Conservation (phyloP, 495 filamentous ascomycete genomes). For the Tirmania nivea region DNA sequence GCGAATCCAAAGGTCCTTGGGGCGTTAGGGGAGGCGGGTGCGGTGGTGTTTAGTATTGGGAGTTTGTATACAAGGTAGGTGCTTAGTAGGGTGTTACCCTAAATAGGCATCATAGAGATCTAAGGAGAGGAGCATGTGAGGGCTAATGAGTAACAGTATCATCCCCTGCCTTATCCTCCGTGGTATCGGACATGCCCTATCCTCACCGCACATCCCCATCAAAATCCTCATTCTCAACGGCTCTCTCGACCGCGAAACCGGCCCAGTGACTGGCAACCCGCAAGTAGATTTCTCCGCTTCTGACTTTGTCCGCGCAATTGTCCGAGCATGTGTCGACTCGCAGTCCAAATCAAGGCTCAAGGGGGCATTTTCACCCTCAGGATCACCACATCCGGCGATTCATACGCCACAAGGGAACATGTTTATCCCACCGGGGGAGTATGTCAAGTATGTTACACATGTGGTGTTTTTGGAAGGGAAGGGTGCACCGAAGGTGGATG, state of each 20-base stretch:
- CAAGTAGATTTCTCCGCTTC: conserved; percentile 38
- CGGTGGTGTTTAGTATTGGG: conserved; percentile 76
- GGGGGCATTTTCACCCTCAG: background rate
- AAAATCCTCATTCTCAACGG: conserved; percentile 80
- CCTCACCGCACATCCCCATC: conserved; percentile 52
- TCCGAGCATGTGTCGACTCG: conserved; percentile 33
- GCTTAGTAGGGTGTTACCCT: background rate
- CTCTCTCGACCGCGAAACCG: conserved; percentile 66
- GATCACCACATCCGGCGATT: background rate
- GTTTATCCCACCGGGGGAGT: conserved; percentile 10
- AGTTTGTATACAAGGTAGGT: conserved; percentile 44
- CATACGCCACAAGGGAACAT: background rate
- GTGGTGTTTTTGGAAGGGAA: conserved; percentile 58
- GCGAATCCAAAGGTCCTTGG: conserved; percentile 61
- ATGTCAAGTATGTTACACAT: conserved; percentile 52
- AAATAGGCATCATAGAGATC: background rate
- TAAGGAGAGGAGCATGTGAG: too few relatives aligned
- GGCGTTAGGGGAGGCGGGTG: conserved; percentile 36
- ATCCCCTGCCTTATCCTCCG: conserved; percentile 51
- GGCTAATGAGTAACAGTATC: conserved; percentile 23
- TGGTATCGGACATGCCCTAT: conserved; percentile 36
- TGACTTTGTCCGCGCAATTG: conserved; percentile 64
- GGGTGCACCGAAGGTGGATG: conserved; percentile 49
- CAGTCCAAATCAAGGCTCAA: conserved; percentile 22
- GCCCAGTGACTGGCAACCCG: conserved; percentile 25